Conservation (phyloP, 805 yeast species). For the Yamadazyma paraphyllophila region DNA sequence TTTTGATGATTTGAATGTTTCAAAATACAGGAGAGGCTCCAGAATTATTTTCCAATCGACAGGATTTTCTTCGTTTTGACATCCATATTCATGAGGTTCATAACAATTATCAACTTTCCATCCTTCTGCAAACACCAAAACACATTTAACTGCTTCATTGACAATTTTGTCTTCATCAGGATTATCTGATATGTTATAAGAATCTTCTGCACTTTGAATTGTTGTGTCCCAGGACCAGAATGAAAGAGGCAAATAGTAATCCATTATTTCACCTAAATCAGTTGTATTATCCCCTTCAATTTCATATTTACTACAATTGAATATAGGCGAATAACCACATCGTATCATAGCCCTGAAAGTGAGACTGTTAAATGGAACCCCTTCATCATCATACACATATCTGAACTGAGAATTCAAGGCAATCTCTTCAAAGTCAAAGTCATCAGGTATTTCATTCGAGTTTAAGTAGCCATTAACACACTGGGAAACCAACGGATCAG, state of each 20-base stretch:
- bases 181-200: background rate
- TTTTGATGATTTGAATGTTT: conserved; percentile 24
- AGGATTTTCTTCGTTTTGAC: conserved; percentile 43
- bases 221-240: conserved; percentile 73
- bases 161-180: background rate
- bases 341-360: conserved; percentile 38
- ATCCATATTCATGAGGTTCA: conserved; percentile 48
- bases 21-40: conserved; percentile 42
- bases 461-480: conserved; percentile 5
- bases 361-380: conserved; percentile 34
- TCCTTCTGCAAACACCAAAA: conserved; percentile 40
- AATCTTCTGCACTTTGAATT: background rate
- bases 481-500: background rate
- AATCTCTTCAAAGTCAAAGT: conserved; percentile 12
- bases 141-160: conserved; percentile 41
- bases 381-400: conserved; percentile 32
- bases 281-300: conserved; percentile 2
- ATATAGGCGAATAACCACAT: conserved; percentile 68
- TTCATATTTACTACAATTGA: conserved; percentile 32
- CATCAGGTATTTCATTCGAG: background rate
- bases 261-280: conserved; percentile 23
- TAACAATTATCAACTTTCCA: conserved; percentile 74
- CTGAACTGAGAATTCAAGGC: conserved; percentile 24
- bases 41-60: conserved; percentile 45
- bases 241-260: conserved; percentile 26